Evolutionary conservation across 2,329 filamentous ascomycete species (phyloP), one percentile per base, ranked within the genome.

Genomic region (Colletotrichum tofieldiae): DNA sequence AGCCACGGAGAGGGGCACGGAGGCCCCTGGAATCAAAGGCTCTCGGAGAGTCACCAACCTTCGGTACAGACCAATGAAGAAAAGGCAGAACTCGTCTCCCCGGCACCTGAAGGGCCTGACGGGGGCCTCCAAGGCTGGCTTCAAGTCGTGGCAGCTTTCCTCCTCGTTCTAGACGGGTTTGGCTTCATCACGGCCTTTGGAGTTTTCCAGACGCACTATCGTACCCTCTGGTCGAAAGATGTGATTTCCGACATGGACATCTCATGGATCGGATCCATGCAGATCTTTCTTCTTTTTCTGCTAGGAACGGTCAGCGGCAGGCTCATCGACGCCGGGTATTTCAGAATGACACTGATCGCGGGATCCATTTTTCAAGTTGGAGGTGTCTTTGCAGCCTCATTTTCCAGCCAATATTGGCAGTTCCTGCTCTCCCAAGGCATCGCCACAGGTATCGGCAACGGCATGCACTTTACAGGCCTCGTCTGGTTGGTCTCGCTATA

Each of bases 401-500:
- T 84, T 4, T 81, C 81, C 1, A 81, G 71, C 20, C 75, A 78
- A 7, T 89, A 87, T 75, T 88, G 83, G 82, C 85, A 88, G 39
- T 75, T 88, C 18, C 79, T 89, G 70, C 77, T 89, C 3, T 83
- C 86, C 0, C 86, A 89, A 71, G 87, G 88, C 7, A 75, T 87
- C 1, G 90, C 93, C 7, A 79, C 82, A 1, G 86, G 86, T 1
- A 71, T 87, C 0, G 88, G 88, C 0, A 84, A 85, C 26, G 90
- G 88, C 4, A 86, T 86, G 65, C 80, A 90, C 47, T 90, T 88
- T 78, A 83, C 89, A 2, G 86, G 89, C 2, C 84, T 86, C 9
- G 84, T 91, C 29, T 88, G 88, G 8, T 82, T 92, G 29, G 82
- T 92, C 1, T 86, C 89, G 0, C 87, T 89, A 45, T 92, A 90